Evolutionary conservation across 495 filamentous ascomycete genomes (phyloP).

Genomic region (Filosporella fistucella): DNA sequence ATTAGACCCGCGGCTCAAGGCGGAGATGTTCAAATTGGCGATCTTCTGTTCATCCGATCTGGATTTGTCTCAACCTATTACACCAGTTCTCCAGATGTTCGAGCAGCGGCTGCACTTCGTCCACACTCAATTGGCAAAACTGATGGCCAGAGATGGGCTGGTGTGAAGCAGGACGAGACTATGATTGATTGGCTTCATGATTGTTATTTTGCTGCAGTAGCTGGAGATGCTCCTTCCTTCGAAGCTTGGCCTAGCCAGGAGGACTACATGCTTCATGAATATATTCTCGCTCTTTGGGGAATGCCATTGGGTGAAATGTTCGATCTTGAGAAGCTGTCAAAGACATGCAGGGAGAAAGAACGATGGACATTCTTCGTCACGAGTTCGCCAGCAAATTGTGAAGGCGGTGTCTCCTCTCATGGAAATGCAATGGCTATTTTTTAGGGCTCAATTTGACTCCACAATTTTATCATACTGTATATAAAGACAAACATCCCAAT

Average conservation of each 20-base stretch:
- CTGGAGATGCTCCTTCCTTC: slow-evolving; percentile 43
- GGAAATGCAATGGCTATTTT: slow-evolving; percentile 23
- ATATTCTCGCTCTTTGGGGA: slow-evolving; percentile 51
- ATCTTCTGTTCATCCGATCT: slow-evolving; percentile 59
- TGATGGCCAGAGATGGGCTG: slow-evolving; percentile 46
- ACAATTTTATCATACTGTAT: no score
- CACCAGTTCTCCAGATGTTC: slow-evolving; percentile 30
- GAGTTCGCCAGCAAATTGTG: slow-evolving; percentile 15
- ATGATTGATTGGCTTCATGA: slow-evolving; percentile 63
- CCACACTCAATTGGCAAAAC: slow-evolving; percentile 30
- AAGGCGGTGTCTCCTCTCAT: slow-evolving; percentile 20
- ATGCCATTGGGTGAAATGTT: slow-evolving; percentile 53
- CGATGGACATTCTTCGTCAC: slow-evolving; percentile 25
- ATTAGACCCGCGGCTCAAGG: slow-evolving; percentile 45
- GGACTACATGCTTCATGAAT: slow-evolving; percentile 32
- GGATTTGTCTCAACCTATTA: slow-evolving; percentile 56
- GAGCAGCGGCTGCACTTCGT: slow-evolving; percentile 35
- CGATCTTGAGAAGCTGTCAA: slow-evolving; percentile 46
- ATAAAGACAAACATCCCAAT: no score
- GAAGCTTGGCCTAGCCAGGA: slow-evolving; percentile 32
- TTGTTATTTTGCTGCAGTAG: slow-evolving; percentile 52
- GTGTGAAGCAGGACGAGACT: slow-evolving; percentile 52
- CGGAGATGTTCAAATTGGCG: slow-evolving; percentile 54
- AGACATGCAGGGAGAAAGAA: slow-evolving; percentile 17
- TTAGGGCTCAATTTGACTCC: background rate